Conservation (phyloP, 306 rosid genomes). For the Castanea mollissima region DNA sequence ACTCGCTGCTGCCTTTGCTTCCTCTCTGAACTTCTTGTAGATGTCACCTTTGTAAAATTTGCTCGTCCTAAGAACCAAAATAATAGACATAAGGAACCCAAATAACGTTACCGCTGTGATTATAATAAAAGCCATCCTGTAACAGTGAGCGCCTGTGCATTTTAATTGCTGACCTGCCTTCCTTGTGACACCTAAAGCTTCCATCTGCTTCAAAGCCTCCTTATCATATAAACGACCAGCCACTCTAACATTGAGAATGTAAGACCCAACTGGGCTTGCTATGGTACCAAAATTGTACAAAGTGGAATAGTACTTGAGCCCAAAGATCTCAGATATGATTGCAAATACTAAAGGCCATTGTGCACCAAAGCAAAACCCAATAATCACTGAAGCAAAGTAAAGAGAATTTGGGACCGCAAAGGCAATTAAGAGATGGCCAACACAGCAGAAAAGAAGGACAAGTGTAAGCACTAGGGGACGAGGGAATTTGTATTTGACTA, state of each 20-base stretch:
- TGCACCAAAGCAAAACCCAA: conserved; percentile 69
- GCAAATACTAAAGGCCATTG: conserved; percentile 66
- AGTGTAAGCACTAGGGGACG: conserved; percentile 55
- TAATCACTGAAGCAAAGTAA: conserved; percentile 51
- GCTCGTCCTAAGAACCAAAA: conserved; percentile 58
- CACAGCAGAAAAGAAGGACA: conserved; percentile 44
- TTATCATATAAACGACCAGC: conserved; percentile 58
- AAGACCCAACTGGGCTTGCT: conserved; percentile 61
- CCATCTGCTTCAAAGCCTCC: conserved; percentile 54
- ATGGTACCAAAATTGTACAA: conserved; percentile 44
- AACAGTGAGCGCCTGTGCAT: conserved; percentile 51
- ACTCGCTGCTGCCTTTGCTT: conserved; percentile 19
- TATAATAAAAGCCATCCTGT: conserved; percentile 47
- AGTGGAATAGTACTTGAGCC: conserved; percentile 69
- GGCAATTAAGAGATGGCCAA: conserved; percentile 63
- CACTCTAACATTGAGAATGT: conserved; percentile 51
- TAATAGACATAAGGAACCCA: conserved; percentile 40
- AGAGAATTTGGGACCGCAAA: conserved; percentile 53
- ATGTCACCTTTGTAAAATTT: conserved; percentile 57
- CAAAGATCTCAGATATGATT: conserved; percentile 67
- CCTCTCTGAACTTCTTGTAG: conserved; percentile 47
- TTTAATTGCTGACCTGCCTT: conserved; percentile 41
- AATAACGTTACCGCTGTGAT: conserved; percentile 41
- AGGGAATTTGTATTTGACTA: conserved; percentile 56
- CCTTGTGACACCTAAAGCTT: conserved; percentile 31